Percentiles rank a stretch among this genome's conserved stretches.
Evolutionary conservation across 1,284 basidiomycete genomes (phyloP).

Genomic region (Ustilago vetiveriae): DNA sequence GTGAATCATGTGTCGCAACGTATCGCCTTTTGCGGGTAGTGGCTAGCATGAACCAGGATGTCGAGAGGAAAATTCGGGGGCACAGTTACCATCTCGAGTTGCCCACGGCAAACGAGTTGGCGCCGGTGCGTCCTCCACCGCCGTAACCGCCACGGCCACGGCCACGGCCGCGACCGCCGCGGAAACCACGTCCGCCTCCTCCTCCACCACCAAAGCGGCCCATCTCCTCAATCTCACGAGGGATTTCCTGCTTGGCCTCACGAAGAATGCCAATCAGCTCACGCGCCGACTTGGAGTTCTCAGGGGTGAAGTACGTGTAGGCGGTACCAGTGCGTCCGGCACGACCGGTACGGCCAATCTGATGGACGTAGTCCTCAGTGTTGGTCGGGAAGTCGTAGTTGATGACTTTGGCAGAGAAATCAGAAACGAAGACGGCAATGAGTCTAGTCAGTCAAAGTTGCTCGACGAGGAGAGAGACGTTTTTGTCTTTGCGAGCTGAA

Average conservation of each 20-base stretch:
- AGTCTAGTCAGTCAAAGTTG: not conserved
- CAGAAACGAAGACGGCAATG: not conserved
- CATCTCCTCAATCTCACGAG: constrained; percentile 93
- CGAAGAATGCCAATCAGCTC: constrained; percentile 87
- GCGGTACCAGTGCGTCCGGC: constrained; percentile 80
- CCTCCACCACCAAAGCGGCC: constrained; percentile 75
- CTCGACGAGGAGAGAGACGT: no score
- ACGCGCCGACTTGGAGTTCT: constrained; percentile 91
- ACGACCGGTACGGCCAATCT: constrained; percentile 82
- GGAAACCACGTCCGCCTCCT: constrained; percentile 53
- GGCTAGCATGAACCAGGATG: no score
- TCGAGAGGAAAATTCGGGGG: no score
- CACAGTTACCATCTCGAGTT: constrained; percentile 59
- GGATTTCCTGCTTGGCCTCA: constrained; percentile 88
- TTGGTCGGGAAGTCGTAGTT: constrained; percentile 98
- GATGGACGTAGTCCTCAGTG: constrained; percentile 92
- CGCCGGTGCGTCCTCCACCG: constrained; percentile 56
- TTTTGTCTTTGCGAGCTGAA: not conserved
- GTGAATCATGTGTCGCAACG: no score
- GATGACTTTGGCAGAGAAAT: constrained; percentile 54
- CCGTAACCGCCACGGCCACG: constrained; percentile 48
- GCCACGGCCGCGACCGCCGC: constrained; percentile 56
- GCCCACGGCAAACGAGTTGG: constrained; percentile 57
- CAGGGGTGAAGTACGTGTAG: constrained; percentile 86
- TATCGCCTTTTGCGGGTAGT: no score